Conservation (phyloP, 192 early-diverging fungal species). For the Backusella westeae region DNA sequence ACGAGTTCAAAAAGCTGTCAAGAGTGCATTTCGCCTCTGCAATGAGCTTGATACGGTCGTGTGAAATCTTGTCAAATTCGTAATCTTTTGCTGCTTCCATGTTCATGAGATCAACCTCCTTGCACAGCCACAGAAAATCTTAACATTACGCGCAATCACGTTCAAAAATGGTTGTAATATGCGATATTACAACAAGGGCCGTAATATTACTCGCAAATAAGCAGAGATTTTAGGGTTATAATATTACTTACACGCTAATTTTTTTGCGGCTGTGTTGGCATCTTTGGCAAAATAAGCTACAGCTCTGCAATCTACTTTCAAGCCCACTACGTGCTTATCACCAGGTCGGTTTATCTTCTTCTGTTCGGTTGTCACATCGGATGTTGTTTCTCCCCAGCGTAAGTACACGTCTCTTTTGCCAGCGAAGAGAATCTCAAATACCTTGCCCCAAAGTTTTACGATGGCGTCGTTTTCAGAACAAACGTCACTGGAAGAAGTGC, state of each 20-base stretch:
- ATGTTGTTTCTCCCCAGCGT: neutral
- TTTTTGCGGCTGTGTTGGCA: too few relatives aligned
- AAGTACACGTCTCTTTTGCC: neutral
- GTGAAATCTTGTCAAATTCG: neutral
- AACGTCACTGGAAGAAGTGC: neutral
- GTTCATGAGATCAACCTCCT: neutral
- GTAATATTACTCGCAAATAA: too few relatives aligned
- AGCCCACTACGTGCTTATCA: neutral
- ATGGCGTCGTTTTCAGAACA: neutral
- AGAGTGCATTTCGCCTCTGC: neutral
- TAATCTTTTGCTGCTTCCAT: neutral
- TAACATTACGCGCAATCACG: too few relatives aligned
- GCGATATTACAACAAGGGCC: too few relatives aligned
- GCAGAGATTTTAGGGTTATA: too few relatives aligned
- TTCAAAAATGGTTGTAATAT: too few relatives aligned
- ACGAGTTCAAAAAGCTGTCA: neutral
- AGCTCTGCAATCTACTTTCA: neutral
- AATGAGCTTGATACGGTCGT: neutral
- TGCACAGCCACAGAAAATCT: too few relatives aligned
- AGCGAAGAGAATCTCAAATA: neutral
- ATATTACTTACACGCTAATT: too few relatives aligned
- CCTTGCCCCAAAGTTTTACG: neutral
- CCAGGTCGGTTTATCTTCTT: neutral
- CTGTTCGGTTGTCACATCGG: neutral
- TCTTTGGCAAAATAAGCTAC: neutral